Conservation (phyloP, 148 eudicot species). For the Rhododendron vialii region DNA sequence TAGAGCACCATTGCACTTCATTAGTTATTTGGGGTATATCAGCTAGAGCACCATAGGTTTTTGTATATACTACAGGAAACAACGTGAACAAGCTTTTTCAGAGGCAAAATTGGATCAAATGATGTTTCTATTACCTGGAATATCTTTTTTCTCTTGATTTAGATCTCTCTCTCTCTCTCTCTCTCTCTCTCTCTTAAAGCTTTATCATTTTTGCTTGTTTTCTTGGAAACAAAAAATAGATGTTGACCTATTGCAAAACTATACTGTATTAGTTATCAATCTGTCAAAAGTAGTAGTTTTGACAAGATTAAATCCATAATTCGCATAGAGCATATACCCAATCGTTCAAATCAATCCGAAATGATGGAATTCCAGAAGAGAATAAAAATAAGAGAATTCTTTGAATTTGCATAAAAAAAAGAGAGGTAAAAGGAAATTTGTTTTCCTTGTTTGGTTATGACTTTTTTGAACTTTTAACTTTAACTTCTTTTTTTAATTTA, state of each 20-base stretch:
- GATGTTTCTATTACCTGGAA: neutral
- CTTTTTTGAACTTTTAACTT: too few species aligned
- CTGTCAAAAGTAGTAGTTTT: neutral
- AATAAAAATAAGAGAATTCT: neutral
- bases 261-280: neutral
- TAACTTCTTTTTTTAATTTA: too few species aligned
- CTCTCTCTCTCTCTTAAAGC: neutral
- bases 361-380: neutral
- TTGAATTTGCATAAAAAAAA: neutral
- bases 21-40: neutral
- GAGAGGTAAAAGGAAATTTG: neutral
- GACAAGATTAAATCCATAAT: neutral
- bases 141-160: neutral
- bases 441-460: too few species aligned
- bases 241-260: neutral
- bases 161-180: too few species aligned
- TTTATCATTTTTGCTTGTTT: neutral
- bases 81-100: neutral
- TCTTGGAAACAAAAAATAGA: neutral
- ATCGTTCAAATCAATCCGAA: neutral
- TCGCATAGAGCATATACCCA: neutral
- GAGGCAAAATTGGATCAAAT: neutral
- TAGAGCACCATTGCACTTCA: neutral
- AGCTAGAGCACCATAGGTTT: neutral
- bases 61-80: neutral